Base-by-base conservation (phyloP, 31 red algal species). In the Bonnemaisonia californica region DNA sequence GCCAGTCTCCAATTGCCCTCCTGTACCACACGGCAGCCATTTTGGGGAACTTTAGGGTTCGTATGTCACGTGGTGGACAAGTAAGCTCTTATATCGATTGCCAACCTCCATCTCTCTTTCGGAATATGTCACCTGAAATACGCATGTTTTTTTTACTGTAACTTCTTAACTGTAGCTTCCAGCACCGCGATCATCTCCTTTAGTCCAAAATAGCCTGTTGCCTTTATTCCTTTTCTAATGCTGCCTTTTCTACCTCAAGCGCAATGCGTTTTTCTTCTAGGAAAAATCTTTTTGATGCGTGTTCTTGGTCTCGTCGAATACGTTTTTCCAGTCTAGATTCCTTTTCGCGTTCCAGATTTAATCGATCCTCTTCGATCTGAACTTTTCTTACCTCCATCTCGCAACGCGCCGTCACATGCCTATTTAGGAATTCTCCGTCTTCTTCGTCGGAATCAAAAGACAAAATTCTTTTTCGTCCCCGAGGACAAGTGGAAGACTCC, bases 1-100 rank as follows among this genome's bases (percentile, higher is more conserved):
- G 39, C 0, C 7, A 75, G 13, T 75, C 39, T 0, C 71, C 71
- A 21, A 27, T 75, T 55, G 71, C 71, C 33, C 47, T 56, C 16
- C 71, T 75, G 41, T 55, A 57, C 54, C 28, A 23, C 22, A 2
- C 45, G n/a, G 72, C 72, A 28, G 22, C 54, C 48, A 24, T 76
- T 2, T 0, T 58, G 4, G 54, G 41, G 45, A 76, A 55, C 54
- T 76, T 60, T 54, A 51, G 54, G 18, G 72, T 76, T 0, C 39
- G 64, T 69, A 69, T 69, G 0, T 24, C 12, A 32, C 31, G 64
- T 11, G 24, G 64, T 38, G 64, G 26, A 32, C 24, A 69, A 69
- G 64, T 69, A 23, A 34, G 0, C 26, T 69, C 64, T 33, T 69
- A 69, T 19, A 37, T 69, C 64, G 39, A 69, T 9, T 32, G 24